Base-by-base conservation (phyloP, 2,329 filamentous ascomycete genomes). In the Aspergillus spinulosporus region DNA sequence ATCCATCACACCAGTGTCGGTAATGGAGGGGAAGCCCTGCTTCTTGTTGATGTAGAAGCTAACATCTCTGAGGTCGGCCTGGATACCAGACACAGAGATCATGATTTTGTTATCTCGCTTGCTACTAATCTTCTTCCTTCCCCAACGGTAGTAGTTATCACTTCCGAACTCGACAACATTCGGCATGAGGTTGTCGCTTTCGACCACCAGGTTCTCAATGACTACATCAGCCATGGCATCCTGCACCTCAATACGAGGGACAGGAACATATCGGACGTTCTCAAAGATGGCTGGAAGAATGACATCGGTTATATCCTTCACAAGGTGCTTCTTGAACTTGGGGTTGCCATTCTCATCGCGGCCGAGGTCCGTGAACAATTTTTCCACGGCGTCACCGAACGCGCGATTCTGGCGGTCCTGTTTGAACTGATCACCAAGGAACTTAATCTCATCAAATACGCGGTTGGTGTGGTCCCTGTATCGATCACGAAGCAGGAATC, bases 31-130 rank as follows among this genome's bases (percentile, higher is more conserved):
- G 81, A 97, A 97, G 6, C 94, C 93, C 68, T 92, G 80, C 84
- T 99, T 97, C 77, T 88, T 90, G 79, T 94, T 94, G 76, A 99
- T 82, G 75, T 97, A 92, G 82, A 92, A 97, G 74, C 89, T 90
- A 60, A 99, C 90, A 69, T 96, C 91, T 65, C 83, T 84, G 44
- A 97, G 81, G 64, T 99, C 94, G 80, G 93, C 92, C 80, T 99
- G 94, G 40, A 99, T 83, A 52, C 94, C 93, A 26, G 90, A 88
- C 2, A 94, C 88, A 59, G 90, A 88, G 60, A 97, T 81, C 80
- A 94, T 91, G 63, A 93, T 68, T 69, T 87, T 88, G 76, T 96
- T 92, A 75, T 90, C 88, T 74, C 86, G 88, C 80, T 88, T 90
- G 81, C 84, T 95, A 66, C 83, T 79, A 66, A 92, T 82, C 72